These are phyloP conservation scores for Quercus phellos DNA, from an alignment of 331 rosid species.

Conservation along the genomic window DNA sequence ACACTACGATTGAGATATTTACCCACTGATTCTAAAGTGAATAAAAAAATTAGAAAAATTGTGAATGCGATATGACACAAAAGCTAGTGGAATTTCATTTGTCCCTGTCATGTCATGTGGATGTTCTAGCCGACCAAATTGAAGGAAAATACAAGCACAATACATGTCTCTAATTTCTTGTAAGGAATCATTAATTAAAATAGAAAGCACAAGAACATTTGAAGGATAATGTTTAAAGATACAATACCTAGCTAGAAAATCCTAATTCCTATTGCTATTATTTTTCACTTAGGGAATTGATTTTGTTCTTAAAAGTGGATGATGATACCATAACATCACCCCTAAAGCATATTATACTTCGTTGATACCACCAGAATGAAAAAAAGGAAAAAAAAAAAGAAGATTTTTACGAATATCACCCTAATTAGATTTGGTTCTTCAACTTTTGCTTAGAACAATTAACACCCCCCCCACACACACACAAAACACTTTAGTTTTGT, in stretches of 20 bases:
- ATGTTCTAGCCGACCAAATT: slow-evolving; percentile 26
- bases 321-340: slow-evolving; percentile 20
- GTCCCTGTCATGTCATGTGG: slow-evolving; percentile 19
- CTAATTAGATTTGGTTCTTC: too few relatives aligned
- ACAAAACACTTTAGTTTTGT: too few relatives aligned
- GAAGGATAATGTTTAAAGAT: slow-evolving; percentile 3
- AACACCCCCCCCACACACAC: too few relatives aligned
- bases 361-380: too few relatives aligned
- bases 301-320: slow-evolving; percentile 5
- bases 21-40: slow-evolving; percentile 6
- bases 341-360: background rate
- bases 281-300: too few relatives aligned
- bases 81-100: slow-evolving; percentile 3
- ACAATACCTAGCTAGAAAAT: background rate
- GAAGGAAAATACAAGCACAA: background rate
- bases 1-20: slow-evolving; percentile 24
- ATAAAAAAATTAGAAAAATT: background rate
- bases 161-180: background rate
- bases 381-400: too few relatives aligned
- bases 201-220: background rate
- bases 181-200: slow-evolving; percentile 15
- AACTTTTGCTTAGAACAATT: too few relatives aligned
- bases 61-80: background rate
- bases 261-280: background rate
- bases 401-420: too few relatives aligned